phyloP scores from a whole-genome alignment of 2,329 filamentous ascomycete species.

The Catunica adiposa region DNA sequence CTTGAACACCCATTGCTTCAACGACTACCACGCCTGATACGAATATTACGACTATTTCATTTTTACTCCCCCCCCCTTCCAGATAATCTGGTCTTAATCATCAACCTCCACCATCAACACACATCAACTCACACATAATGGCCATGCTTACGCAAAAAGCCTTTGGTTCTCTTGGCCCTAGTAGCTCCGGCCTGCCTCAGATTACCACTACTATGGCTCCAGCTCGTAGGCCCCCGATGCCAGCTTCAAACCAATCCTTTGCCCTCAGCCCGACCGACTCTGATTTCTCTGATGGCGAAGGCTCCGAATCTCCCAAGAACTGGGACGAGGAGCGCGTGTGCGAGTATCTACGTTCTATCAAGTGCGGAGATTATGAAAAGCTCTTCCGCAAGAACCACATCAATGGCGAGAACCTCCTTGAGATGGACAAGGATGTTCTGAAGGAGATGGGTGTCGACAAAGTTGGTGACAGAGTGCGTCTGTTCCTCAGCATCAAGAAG shows the following conservation, averaged over 20 bases:
- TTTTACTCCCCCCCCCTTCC: not conserved
- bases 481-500: conserved; percentile 74
- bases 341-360: conserved; percentile 79
- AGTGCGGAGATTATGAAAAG: conserved; percentile 85
- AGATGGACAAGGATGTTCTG: conserved; percentile 90
- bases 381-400: conserved; percentile 87
- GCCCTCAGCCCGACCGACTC: conserved; percentile 13
- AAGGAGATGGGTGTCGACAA: conserved; percentile 99
- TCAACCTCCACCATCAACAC: not conserved
- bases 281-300: conserved; percentile 61
- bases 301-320: conserved; percentile 57
- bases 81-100: not conserved
- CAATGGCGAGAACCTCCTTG: conserved; percentile 88
- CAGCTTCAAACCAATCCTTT: conserved; percentile 7
- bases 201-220: conserved; percentile 32
- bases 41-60: not conserved
- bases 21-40: not conserved
- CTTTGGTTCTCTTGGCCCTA: conserved; percentile 45
- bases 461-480: conserved; percentile 84
- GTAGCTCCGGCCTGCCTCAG: conserved; percentile 30
- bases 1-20: not conserved
- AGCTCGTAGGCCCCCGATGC: conserved; percentile 23
- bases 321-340: conserved; percentile 89
- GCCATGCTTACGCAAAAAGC: conserved; percentile 66
- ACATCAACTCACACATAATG: conserved; percentile 37